Conservation (phyloP, 495 filamentous ascomycete genomes). For the Darksidea phi region DNA sequence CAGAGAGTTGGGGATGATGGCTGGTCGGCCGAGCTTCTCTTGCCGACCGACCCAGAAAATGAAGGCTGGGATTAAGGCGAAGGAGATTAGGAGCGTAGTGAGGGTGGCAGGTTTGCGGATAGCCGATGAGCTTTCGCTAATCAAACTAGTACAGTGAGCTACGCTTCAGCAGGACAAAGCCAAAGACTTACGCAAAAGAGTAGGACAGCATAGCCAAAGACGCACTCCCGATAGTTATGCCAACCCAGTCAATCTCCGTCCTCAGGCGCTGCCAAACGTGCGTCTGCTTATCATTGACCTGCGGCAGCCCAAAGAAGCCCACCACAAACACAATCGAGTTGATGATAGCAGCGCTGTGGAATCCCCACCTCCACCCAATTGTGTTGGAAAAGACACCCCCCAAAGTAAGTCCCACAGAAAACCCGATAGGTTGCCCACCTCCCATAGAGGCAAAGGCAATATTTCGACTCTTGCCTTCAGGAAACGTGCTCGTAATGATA, state of each 20-base stretch:
- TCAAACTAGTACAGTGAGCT: conserved; percentile 35
- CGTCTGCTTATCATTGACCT: conserved; percentile 28
- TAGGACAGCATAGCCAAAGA: conserved; percentile 48
- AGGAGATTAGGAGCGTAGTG: conserved; percentile 43
- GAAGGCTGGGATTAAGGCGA: conserved; percentile 50
- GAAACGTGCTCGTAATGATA: conserved; percentile 49
- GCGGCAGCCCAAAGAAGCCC: conserved; percentile 45
- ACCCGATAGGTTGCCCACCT: conserved; percentile 51
- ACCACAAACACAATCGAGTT: conserved; percentile 41
- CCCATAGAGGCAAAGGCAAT: conserved; percentile 51
- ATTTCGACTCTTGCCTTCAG: conserved; percentile 45
- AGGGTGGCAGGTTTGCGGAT: conserved; percentile 43
- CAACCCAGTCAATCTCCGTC: conserved; percentile 52
- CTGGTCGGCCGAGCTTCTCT: conserved; percentile 43
- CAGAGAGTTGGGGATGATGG: conserved; percentile 54
- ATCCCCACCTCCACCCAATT: conserved; percentile 53
- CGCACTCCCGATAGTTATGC: conserved; percentile 42
- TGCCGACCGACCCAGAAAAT: conserved; percentile 49
- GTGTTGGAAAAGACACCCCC: conserved; percentile 50
- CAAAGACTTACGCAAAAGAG: conserved; percentile 48
- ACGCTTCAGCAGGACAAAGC: not conserved
- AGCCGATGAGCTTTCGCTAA: conserved; percentile 41
- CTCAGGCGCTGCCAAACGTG: conserved; percentile 34
- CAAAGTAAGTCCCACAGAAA: conserved; percentile 47
- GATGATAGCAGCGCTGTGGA: conserved; percentile 46